These are phyloP conservation scores for Dothideomycetes sp. DNA, from an alignment of 2,329 filamentous ascomycete species.

Conservation along the genomic window DNA sequence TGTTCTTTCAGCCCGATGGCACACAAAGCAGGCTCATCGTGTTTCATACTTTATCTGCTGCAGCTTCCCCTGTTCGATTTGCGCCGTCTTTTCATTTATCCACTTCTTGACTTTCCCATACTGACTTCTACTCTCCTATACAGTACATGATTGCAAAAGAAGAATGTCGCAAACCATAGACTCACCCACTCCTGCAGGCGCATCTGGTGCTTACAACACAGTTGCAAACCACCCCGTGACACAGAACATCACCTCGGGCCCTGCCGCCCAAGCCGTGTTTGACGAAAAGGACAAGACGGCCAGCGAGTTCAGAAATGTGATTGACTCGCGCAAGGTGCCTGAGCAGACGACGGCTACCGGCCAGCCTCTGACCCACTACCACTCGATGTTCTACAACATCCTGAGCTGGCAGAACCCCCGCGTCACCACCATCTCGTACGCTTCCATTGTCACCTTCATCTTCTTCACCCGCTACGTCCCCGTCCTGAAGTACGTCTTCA, in stretches of 20 bases:
- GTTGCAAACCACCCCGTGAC: slow-evolving; percentile 39
- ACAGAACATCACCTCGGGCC: slow-evolving; percentile 39
- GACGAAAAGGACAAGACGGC: slow-evolving; percentile 44
- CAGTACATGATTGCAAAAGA: not conserved
- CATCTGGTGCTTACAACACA: slow-evolving; percentile 35
- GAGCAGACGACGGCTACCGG: slow-evolving; percentile 46
- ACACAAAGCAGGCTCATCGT: not conserved
- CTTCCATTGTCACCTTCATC: slow-evolving; percentile 45
- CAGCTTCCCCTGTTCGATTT: not conserved
- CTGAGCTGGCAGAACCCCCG: slow-evolving; percentile 58
- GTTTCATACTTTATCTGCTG: slow-evolving; percentile 1
- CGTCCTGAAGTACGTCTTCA: slow-evolving; percentile 50
- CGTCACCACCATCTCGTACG: slow-evolving; percentile 51
- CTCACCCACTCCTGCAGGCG: slow-evolving; percentile 26
- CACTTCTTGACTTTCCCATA: no score
- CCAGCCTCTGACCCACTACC: slow-evolving; percentile 55
- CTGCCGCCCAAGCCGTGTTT: slow-evolving; percentile 46
- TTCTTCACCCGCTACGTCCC: slow-evolving; percentile 53
- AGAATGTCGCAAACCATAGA: not conserved
- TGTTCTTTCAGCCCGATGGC: slow-evolving; percentile 19
- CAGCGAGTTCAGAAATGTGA: slow-evolving; percentile 48
- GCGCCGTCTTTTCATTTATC: no score
- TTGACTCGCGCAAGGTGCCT: slow-evolving; percentile 41
- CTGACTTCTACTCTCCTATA: slow-evolving; percentile 20
- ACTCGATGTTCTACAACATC: slow-evolving; percentile 55